Base-by-base conservation (phyloP, 116 monocot species). In the Posidonia oceanica region DNA sequence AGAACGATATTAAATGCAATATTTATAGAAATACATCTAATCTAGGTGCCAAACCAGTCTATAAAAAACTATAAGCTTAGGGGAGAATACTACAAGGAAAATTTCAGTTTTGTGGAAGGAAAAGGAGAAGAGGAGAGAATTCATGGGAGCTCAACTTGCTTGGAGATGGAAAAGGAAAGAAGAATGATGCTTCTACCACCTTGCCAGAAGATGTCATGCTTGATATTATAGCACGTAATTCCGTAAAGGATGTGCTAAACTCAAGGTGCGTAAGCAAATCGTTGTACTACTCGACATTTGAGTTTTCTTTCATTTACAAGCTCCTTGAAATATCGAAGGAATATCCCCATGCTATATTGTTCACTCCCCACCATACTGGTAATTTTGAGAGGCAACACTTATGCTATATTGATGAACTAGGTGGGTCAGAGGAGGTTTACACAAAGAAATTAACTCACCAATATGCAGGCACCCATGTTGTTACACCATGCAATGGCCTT, bases 171-270 rank as follows among this genome's bases (percentile, higher is more conserved):
- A 6, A 38, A 36, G 16, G 37, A 63, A 38, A 63, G 15, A 38
- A 39, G 39, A 63, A 16, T 36, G 63, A 4, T 29, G 29, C 29
- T 5, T 63, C 63, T 63, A 13, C 14, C 13, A 38, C 14, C 37
- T 63, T 63, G 15, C 63, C 63, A 0, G 39, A 63, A 17, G 63
- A 63, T 63, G 63, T 63, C 63, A 63, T 63, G 16, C 63, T 39
- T 4, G 36, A 63, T 37, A 63, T 63, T 36, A 63, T 63, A 10
- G 21, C 15, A 10, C 63, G 63, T 14, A 63, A 37, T 63, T 63
- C 63, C 4, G 63, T 14, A 7, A 63, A 63, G 16, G 39, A 14
- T 37, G 36, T 39, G 1, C 2, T 13, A 5, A 63, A 37, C 6
- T 29, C 63, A 63, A 63, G 63, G 36, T 0, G 36, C 39, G 3